Conservation (phyloP, 495 filamentous ascomycete species). For the Xylaria telfairii region DNA sequence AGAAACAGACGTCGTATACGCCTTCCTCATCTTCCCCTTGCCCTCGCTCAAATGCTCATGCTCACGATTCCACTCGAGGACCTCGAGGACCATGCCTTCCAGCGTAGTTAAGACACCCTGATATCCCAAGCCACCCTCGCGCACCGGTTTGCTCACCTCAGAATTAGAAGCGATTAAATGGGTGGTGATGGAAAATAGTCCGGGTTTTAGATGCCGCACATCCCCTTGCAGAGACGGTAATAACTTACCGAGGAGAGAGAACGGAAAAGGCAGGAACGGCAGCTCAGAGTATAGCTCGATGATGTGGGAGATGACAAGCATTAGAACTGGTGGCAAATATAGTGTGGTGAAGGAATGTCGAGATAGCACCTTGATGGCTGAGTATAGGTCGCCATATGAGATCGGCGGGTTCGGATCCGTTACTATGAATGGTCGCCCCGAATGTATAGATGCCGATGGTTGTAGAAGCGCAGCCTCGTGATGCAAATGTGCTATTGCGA, state of each 20-base stretch:
- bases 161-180: slow-evolving; percentile 57
- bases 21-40: slow-evolving; percentile 30
- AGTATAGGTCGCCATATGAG: slow-evolving; percentile 40
- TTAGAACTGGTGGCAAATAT: slow-evolving; percentile 47
- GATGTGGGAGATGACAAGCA: slow-evolving; percentile 55
- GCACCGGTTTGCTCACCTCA: slow-evolving; percentile 48
- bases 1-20: slow-evolving; percentile 47
- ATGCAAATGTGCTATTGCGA: slow-evolving; percentile 64
- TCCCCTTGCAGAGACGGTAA: slow-evolving; percentile 52
- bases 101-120: slow-evolving; percentile 56
- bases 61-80: slow-evolving; percentile 59
- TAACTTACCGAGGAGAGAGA: slow-evolving; percentile 47
- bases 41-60: slow-evolving; percentile 34
- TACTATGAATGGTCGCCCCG: slow-evolving; percentile 43
- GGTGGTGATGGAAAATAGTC: slow-evolving; percentile 58
- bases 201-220: slow-evolving; percentile 59
- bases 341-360: slow-evolving; percentile 41
- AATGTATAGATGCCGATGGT: slow-evolving; percentile 9
- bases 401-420: slow-evolving; percentile 51
- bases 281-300: slow-evolving; percentile 58
- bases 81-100: slow-evolving; percentile 59
- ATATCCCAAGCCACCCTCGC: slow-evolving; percentile 60
- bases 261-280: slow-evolving; percentile 37
- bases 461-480: slow-evolving; percentile 37
- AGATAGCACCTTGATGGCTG: slow-evolving; percentile 37